Conservation (phyloP, 2,329 filamentous ascomycete genomes). For the Hysterium pulicare region DNA sequence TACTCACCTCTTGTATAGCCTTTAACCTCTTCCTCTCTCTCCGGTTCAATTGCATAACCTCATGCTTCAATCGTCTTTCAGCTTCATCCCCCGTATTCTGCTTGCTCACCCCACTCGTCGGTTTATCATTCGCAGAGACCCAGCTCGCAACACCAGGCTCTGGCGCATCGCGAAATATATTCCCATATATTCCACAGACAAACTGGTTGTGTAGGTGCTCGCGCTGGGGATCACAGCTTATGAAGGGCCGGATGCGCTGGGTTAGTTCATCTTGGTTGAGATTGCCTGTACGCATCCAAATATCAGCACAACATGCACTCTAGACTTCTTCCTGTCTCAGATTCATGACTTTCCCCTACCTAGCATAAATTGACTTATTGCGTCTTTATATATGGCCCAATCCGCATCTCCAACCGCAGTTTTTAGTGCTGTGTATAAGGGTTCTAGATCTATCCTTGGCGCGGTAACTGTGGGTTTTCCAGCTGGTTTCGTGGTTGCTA, state of each 20-base stretch:
- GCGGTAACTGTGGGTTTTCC: conserved; percentile 51
- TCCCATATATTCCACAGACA: conserved; percentile 57
- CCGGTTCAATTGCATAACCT: conserved; percentile 61
- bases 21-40: conserved; percentile 59
- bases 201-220: conserved; percentile 63
- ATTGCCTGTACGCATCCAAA: conserved; percentile 41
- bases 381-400: conserved; percentile 60
- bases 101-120: conserved; percentile 67
- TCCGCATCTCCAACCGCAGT: conserved; percentile 53
- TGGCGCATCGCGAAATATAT: conserved; percentile 58
- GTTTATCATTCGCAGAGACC: conserved; percentile 71
- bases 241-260: conserved; percentile 54
- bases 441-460: conserved; percentile 61
- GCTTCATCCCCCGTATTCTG: conserved; percentile 57
- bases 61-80: conserved; percentile 61
- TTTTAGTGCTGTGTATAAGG: conserved; percentile 60
- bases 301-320: no score
- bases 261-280: conserved; percentile 61
- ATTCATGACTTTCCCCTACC: conserved; percentile 47
- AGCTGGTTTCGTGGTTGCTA: conserved; percentile 38
- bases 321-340: no score
- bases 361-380: conserved; percentile 55
- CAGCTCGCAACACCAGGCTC: conserved; percentile 61
- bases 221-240: conserved; percentile 50
- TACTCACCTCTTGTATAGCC: conserved; percentile 48